Evolutionary conservation across 345 rosid genomes (phyloP).

Genomic region (Acer campestre): DNA sequence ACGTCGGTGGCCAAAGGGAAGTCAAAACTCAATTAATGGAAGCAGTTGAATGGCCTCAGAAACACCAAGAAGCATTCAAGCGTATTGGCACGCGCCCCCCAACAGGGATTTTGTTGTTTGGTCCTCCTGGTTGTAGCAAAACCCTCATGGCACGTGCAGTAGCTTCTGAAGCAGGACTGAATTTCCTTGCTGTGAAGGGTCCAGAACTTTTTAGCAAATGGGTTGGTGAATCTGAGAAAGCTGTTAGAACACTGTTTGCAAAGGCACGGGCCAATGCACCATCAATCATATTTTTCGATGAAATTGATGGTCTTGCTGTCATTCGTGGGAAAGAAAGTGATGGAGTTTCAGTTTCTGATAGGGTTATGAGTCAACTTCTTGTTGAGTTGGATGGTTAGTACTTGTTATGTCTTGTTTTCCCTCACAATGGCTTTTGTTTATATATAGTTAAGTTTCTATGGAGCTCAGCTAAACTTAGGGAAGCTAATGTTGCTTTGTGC

Average conservation of each 20-base stretch:
- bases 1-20: conserved; percentile 90
- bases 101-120: conserved; percentile 79
- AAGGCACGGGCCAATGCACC: conserved; percentile 96
- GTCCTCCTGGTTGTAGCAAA: conserved; percentile 99
- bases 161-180: conserved; percentile 83
- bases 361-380: conserved; percentile 95
- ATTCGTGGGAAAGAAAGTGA: conserved; percentile 81
- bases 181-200: conserved; percentile 94
- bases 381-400: conserved; percentile 91
- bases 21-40: conserved; percentile 77
- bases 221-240: conserved; percentile 99
- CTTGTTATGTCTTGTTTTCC: conserved; percentile 2
- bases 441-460: background rate
- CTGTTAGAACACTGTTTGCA: conserved; percentile 81
- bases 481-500: background rate
- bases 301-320: conserved; percentile 87
- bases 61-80: conserved; percentile 70
- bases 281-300: conserved; percentile 89
- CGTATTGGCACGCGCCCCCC: conserved; percentile 81
- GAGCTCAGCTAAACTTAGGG: background rate
- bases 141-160: conserved; percentile 98
- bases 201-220: conserved; percentile 95
- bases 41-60: conserved; percentile 96
- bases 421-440: background rate
- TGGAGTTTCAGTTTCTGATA: conserved; percentile 87